Evolutionary conservation across 768 basidiomycete genomes (phyloP).

Genomic region (Cystobasidium onofrii): DNA sequence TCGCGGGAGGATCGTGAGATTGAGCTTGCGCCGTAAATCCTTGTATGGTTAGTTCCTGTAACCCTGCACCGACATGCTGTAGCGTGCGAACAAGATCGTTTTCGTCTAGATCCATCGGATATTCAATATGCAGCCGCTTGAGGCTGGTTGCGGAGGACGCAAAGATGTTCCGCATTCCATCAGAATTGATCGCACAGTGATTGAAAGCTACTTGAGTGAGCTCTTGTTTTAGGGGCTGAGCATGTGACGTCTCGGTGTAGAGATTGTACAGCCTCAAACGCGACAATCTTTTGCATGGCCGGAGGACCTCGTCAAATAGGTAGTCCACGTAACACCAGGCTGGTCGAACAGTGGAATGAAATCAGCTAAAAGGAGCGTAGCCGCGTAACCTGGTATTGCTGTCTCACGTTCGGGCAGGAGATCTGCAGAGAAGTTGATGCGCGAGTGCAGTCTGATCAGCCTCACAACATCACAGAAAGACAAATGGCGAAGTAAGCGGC

Average conservation of each 20-base stretch:
- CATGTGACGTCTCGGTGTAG: background rate
- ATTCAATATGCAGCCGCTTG: background rate
- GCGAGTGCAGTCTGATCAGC: no score
- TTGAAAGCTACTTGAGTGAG: background rate
- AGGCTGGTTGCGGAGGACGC: background rate
- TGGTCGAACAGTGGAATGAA: background rate
- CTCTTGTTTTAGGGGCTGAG: background rate
- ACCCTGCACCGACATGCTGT: background rate
- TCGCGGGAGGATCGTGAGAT: background rate
- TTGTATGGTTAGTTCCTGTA: background rate
- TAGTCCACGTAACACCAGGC: slow-evolving; percentile 3
- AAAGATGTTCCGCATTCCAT: background rate
- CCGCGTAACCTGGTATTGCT: background rate
- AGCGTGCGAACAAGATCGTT: background rate
- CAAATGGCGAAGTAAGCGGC: background rate
- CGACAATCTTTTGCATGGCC: background rate
- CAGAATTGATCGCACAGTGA: background rate
- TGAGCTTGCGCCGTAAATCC: background rate
- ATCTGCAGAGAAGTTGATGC: background rate
- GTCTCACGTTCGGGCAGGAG: slow-evolving; percentile 2
- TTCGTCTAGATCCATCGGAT: background rate
- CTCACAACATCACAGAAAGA: no score
- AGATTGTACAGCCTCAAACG: background rate
- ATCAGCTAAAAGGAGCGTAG: background rate
- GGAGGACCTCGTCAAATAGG: background rate